Evolutionary conservation across 139 green algal genomes (phyloP).

Genomic region (Chlorella sp.): DNA sequence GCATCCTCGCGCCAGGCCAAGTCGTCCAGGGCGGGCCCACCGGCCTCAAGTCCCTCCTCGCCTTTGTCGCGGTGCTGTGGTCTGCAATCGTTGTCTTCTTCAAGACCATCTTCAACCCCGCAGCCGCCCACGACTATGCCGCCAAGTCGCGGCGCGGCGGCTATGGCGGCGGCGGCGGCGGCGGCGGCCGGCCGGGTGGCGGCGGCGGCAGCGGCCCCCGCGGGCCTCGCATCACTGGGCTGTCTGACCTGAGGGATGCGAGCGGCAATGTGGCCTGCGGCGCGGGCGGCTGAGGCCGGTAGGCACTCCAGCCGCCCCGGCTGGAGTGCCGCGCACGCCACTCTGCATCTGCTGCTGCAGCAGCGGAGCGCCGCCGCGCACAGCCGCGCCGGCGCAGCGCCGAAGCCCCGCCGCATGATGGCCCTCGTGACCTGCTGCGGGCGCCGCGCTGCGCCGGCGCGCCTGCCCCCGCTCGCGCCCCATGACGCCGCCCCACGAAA

Average conservation of each 20-base stretch:
- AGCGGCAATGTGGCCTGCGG: slow-evolving; percentile 34
- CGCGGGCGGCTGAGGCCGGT: slow-evolving; percentile 49
- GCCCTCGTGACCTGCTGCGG: background rate
- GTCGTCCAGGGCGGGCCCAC: no score
- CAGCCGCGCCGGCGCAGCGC: background rate
- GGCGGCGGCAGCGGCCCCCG: background rate
- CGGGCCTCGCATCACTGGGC: slow-evolving; percentile 29
- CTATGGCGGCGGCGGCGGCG: background rate
- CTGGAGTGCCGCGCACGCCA: background rate
- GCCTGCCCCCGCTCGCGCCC: no score
- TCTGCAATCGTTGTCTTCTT: slow-evolving; percentile 12
- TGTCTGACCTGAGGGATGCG: slow-evolving; percentile 37
- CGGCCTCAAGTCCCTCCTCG: background rate
- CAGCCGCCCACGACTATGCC: slow-evolving; percentile 9
- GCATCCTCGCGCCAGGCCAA: background rate
- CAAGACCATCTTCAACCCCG: slow-evolving; percentile 23
- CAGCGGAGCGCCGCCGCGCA: no score
- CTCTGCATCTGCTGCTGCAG: background rate
- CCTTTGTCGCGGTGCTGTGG: background rate
- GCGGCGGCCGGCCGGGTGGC: slow-evolving; percentile 6
- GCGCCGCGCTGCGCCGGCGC: background rate
- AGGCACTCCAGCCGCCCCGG: slow-evolving; percentile 22
- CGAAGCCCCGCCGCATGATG: background rate
- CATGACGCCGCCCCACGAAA: no score
- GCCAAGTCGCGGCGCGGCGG: background rate